phyloP scores from a whole-genome alignment of 2,329 filamentous ascomycete genomes.

The Penicillium italicum region DNA sequence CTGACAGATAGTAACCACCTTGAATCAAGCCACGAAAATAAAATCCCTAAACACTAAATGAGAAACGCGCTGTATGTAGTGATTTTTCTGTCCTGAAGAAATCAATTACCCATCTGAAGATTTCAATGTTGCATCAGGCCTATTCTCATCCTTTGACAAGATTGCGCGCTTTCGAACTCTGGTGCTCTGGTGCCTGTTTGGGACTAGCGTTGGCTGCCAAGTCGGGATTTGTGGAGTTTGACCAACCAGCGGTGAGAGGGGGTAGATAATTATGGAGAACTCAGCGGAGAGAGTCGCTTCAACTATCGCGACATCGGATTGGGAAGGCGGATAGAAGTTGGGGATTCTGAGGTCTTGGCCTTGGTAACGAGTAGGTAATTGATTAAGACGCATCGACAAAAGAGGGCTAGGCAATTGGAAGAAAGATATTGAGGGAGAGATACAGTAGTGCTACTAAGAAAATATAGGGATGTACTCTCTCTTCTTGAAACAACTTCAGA shows the following conservation, averaged over 20 bases:
- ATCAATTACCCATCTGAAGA: background rate
- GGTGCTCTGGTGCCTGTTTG: background rate
- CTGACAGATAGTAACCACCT: background rate
- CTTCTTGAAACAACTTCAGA: no score
- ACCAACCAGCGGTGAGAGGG: background rate
- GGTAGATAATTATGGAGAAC: background rate
- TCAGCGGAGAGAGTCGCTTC: background rate
- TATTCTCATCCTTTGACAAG: background rate
- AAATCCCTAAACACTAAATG: background rate
- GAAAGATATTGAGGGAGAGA: no score
- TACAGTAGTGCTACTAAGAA: no score
- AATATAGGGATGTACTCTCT: no score
- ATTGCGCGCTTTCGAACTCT: conserved; percentile 5
- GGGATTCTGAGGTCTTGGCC: background rate
- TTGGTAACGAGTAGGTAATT: background rate
- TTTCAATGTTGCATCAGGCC: background rate
- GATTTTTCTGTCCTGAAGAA: background rate
- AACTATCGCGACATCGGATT: background rate
- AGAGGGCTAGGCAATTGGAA: no score
- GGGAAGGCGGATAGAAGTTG: background rate
- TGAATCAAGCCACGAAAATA: background rate
- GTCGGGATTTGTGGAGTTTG: background rate
- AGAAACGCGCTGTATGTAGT: background rate
- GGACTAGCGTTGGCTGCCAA: background rate
- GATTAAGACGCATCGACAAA: background rate